These are phyloP conservation scores for Suillus brevipes DNA, from an alignment of 768 basidiomycete genomes.

Conservation along the genomic window DNA sequence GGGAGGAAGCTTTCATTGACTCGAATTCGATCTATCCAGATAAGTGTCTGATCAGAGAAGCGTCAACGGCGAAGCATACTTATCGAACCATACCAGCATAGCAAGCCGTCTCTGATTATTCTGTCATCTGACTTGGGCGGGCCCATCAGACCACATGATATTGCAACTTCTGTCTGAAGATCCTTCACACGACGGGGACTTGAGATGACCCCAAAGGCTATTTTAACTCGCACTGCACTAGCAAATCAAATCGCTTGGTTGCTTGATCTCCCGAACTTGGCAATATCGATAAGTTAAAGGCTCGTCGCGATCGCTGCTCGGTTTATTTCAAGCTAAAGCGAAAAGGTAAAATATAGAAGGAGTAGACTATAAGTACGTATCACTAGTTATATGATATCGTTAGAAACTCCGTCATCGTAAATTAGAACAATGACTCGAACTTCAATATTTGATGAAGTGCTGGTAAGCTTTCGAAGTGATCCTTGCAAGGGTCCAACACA, in stretches of 20 bases:
- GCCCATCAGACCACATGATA: not conserved
- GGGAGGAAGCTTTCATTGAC: not conserved
- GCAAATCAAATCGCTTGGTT: not conserved
- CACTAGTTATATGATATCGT: not conserved
- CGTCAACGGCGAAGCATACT: not conserved
- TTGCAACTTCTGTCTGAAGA: not conserved
- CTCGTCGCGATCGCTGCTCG: not conserved
- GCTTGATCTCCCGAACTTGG: not conserved
- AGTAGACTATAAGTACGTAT: not conserved
- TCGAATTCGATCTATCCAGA: not conserved
- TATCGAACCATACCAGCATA: not conserved
- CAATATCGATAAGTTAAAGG: not conserved
- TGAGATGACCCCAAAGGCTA: not conserved
- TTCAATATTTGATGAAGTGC: not conserved
- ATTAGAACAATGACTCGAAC: not conserved
- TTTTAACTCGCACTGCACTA: not conserved
- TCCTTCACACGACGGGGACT: not conserved
- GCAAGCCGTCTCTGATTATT: not conserved
- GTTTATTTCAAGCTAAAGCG: not conserved
- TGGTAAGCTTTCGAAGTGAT: not conserved
- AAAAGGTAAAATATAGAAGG: conserved; percentile 1
- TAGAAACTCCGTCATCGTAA: not conserved
- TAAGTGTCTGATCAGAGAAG: not conserved
- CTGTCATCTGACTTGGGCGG: not conserved
- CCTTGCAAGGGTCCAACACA: not conserved